Conservation (phyloP, 257 asterid species). For the Datura wrightii region DNA sequence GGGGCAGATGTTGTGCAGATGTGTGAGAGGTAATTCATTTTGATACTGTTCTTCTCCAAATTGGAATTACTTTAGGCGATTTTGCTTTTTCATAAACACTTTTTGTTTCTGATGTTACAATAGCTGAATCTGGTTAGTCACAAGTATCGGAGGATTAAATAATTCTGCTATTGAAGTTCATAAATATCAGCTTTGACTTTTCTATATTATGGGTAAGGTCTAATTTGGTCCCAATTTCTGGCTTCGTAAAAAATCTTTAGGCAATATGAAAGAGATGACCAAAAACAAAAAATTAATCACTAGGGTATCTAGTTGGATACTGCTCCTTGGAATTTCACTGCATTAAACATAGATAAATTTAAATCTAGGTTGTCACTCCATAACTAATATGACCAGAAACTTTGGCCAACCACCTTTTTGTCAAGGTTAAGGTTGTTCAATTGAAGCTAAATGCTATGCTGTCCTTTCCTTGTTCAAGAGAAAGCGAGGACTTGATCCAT, state of each 20-base stretch:
- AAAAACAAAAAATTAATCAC: not conserved
- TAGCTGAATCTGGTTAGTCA: constrained; percentile 25
- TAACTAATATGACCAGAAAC: not conserved
- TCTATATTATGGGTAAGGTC: not conserved
- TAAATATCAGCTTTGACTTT: not conserved
- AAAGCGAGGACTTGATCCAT: not conserved
- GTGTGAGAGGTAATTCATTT: constrained; percentile 79
- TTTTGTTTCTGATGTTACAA: constrained; percentile 18
- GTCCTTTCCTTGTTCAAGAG: not conserved
- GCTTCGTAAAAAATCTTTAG: not conserved
- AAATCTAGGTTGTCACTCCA: not conserved
- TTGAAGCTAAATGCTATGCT: not conserved
- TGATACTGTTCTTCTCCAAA: not conserved
- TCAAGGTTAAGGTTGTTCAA: not conserved
- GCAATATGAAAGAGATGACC: not conserved
- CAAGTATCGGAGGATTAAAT: not conserved
- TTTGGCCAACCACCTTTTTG: not conserved
- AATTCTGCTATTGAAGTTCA: constrained; percentile 6
- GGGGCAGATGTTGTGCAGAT: constrained; percentile 72
- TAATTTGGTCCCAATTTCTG: not conserved
- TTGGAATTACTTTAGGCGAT: constrained; percentile 27
- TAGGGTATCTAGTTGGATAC: not conserved
- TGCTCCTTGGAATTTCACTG: constrained; percentile 19
- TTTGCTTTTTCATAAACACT: not conserved
- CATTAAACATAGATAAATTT: not conserved